Base-by-base conservation (phyloP, 306 rosid species). In the Prunus mongolica region DNA sequence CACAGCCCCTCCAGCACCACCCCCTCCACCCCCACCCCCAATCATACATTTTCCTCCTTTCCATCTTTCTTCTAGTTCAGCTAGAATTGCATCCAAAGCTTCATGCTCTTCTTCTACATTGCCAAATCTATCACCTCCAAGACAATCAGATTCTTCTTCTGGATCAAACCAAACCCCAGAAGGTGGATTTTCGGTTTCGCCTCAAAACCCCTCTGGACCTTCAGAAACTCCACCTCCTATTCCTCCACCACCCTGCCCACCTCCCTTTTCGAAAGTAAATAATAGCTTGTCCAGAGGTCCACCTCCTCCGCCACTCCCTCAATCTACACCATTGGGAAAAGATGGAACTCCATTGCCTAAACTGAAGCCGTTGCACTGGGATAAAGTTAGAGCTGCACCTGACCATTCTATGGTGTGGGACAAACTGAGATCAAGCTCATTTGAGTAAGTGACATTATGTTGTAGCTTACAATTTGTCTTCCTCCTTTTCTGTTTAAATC, bases 301-400 rank as follows among this genome's bases (percentile, higher is more conserved):
- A 25, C 93, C 96, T 50, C 99, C 97, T 76, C 96, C 93, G 18
- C 93, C 98, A 18, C 71, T 88, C 73, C 93, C 90, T 72, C 96
- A 77, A 30, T 78, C 86, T 57, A 77, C 89, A 28, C 84, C 98
- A 50, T 30, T 86, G 52, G 97, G 97, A 45, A 96, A 89, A 89
- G 99, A 93, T 75, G 98, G 94, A 78, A 65, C 88, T 24, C 91
- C 91, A 0, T 68, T 91, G 60, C 93, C 98, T 25, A 96, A 91
- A 84, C 88, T 96, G 56, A 96, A 96, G 87, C 99, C 99, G 11
- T 96, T 92, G 47, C 99, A 96, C n/a, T 96, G 98, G 99, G 99
- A 92, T 84, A 96, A 96, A 91, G 98, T 96, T 32, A 88, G 98
- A 82, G 93, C 99, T 45, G 91, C 92, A 24, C 93, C 99, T 3